Evolutionary conservation across 2,329 filamentous ascomycete species (phyloP), one percentile per base, ranked within the genome.

Genomic region (Zarea fungicola): DNA sequence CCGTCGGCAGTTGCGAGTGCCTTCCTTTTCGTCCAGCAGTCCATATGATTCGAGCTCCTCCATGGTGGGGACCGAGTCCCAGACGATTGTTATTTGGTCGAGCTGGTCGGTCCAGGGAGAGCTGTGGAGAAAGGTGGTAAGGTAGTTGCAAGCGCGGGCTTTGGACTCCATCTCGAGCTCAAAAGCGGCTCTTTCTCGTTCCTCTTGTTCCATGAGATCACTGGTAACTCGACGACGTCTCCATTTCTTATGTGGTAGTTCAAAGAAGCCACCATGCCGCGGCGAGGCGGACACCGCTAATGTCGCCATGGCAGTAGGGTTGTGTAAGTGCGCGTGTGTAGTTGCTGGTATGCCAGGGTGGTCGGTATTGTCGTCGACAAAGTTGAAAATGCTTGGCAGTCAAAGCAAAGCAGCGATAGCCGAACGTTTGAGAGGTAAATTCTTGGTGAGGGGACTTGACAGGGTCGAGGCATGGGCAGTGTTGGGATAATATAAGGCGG

Each of bases 1-100:
- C 13, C 61, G 60, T 28, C 65, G 59, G 52, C 65, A 68, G 32
- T 62, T 63, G 31, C 60, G 59, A 4, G 65, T 68, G 49, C 65
- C 65, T 34, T 66, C 60, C 32, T 59, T 59, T 49, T 66, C 62
- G 48, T 62, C 56, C 35, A 68, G 57, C 19, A 52, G 45, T 25
- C 64, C 65, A 36, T 60, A 68, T 7, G 59, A 54, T 40, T 62
- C 58, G 25, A 68, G 61, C 52, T 65, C 62, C 23, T 62, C 55
- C 52, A 67, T 61, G 44, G 61, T 59, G 13, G 65, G 65, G 4
- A 68, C 60, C 16, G 52, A 58, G 4, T 67, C 65, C 54, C 57
- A 59, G 19, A 61, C 56, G 49, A 68, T 65, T 45, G 60, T 58
- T 50, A 68, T 67, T 22, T 60, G 62, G 46, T 64, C 62, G 40